Conservation (phyloP, 2,329 filamentous ascomycete genomes). For the Emericellopsis atlantica region DNA sequence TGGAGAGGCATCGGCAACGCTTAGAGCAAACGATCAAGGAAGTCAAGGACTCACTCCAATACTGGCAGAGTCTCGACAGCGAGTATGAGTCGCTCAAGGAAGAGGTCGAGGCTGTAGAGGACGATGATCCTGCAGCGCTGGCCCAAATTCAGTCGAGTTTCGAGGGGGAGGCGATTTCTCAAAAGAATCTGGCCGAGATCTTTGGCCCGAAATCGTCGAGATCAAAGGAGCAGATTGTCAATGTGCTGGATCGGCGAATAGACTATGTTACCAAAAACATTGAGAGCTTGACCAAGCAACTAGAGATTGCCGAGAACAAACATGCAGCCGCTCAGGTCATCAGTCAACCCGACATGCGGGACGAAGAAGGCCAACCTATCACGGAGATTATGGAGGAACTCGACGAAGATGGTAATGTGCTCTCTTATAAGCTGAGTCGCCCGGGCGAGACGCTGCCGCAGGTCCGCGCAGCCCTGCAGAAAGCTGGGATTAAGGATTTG, state of each 20-base stretch:
- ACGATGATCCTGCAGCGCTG: constrained; percentile 38
- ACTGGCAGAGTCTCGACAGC: constrained; percentile 85
- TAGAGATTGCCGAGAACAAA: constrained; percentile 57
- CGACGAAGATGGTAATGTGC: constrained; percentile 78
- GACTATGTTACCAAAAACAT: constrained; percentile 86
- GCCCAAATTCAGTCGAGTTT: constrained; percentile 44
- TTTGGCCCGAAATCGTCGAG: constrained; percentile 16
- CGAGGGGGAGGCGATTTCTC: constrained; percentile 48
- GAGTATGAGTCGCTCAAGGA: constrained; percentile 87
- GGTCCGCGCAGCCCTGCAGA: constrained; percentile 60
- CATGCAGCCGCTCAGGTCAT: constrained; percentile 49
- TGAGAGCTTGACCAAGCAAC: constrained; percentile 57
- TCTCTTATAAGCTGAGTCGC: constrained; percentile 53
- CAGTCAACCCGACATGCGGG: constrained; percentile 46
- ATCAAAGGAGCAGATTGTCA: constrained; percentile 38
- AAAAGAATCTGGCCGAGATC: constrained; percentile 39
- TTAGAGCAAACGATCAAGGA: constrained; percentile 62
- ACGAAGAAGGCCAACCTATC: constrained; percentile 62
- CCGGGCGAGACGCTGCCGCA: constrained; percentile 56
- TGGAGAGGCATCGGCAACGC: constrained; percentile 62
- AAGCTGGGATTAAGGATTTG: constrained; percentile 55
- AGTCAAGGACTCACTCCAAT: constrained; percentile 62
- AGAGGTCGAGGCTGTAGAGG: constrained; percentile 50
- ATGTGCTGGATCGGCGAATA: constrained; percentile 54
- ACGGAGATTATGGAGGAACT: constrained; percentile 88